Evolutionary conservation across 352 stramenopile species (phyloP).

Genomic region (Plasmopara viticola): DNA sequence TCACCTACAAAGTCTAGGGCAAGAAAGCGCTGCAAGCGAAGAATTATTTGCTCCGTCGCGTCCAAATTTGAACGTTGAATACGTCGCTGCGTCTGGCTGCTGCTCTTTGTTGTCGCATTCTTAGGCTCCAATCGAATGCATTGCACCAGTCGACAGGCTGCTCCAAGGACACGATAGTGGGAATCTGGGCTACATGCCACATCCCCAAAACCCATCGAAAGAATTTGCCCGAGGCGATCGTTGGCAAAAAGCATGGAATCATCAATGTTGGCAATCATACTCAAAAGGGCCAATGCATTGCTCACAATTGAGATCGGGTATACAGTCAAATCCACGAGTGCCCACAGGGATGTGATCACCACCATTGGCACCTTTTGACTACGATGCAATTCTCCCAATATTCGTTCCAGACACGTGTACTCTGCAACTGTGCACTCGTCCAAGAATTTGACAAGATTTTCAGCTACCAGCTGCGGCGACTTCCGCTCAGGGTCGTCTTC

Average conservation of each 20-base stretch:
- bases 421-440: conserved; percentile 74
- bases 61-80: conserved; percentile 78
- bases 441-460: conserved; percentile 68
- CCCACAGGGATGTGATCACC: conserved; percentile 65
- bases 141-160: conserved; percentile 59
- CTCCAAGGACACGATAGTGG: conserved; percentile 46
- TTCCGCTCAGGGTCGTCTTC: conserved; percentile 32
- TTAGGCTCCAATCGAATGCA: conserved; percentile 55
- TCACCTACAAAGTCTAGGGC: conserved; percentile 83
- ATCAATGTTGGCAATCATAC: conserved; percentile 65
- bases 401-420: conserved; percentile 70
- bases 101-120: conserved; percentile 23
- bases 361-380: conserved; percentile 53
- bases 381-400: conserved; percentile 56
- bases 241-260: conserved; percentile 57
- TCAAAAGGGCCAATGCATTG: conserved; percentile 55
- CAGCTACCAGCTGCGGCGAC: conserved; percentile 41
- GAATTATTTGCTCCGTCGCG: conserved; percentile 85
- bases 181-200: conserved; percentile 42
- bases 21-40: conserved; percentile 81
- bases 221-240: conserved; percentile 47
- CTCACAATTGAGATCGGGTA: conserved; percentile 54
- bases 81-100: conserved; percentile 36
- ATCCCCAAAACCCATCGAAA: conserved; percentile 51
- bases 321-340: conserved; percentile 49